phyloP scores from a whole-genome alignment of 1,139 yeast genomes.

The Suhomyces atakaporum region DNA sequence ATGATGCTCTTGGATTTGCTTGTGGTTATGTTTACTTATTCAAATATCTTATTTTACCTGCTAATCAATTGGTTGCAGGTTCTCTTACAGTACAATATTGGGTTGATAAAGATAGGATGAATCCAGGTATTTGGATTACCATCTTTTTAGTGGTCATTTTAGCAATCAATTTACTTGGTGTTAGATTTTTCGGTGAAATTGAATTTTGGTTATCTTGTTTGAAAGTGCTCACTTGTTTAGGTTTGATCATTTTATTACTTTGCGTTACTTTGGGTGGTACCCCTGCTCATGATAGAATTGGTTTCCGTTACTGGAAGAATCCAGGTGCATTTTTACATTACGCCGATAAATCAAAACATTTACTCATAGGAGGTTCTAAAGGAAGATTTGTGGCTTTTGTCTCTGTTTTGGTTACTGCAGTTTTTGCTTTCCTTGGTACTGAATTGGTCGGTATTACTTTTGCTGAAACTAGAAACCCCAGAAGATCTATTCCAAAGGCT shows the following conservation, averaged over 20 bases:
- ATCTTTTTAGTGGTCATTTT: conserved; percentile 49
- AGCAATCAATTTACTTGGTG: conserved; percentile 30
- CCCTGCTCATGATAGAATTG: conserved; percentile 61
- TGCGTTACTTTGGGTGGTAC: conserved; percentile 59
- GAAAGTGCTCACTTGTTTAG: conserved; percentile 59
- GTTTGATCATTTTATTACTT: conserved; percentile 51
- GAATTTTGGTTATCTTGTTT: conserved; percentile 67
- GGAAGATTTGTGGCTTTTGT: conserved; percentile 68
- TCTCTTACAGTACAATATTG: conserved; percentile 64
- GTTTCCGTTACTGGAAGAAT: conserved; percentile 65
- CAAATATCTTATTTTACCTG: conserved; percentile 65
- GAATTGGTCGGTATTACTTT: conserved; percentile 69
- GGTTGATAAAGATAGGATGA: conserved; percentile 48
- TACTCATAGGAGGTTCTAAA: conserved; percentile 34
- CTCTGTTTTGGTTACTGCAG: conserved; percentile 70
- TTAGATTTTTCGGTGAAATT: conserved; percentile 62
- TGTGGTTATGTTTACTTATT: conserved; percentile 68
- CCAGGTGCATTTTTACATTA: conserved; percentile 64
- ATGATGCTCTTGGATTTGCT: conserved; percentile 72
- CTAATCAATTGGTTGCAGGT: conserved; percentile 64
- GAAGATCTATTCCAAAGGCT: conserved; percentile 76
- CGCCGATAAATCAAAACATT: conserved; percentile 29
- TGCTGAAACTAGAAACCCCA: conserved; percentile 76
- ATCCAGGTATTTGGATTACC: conserved; percentile 64
- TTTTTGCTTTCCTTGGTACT: conserved; percentile 76